Base-by-base conservation (phyloP, 1,139 yeast genomes). In the Geotrichum bryndzae region DNA sequence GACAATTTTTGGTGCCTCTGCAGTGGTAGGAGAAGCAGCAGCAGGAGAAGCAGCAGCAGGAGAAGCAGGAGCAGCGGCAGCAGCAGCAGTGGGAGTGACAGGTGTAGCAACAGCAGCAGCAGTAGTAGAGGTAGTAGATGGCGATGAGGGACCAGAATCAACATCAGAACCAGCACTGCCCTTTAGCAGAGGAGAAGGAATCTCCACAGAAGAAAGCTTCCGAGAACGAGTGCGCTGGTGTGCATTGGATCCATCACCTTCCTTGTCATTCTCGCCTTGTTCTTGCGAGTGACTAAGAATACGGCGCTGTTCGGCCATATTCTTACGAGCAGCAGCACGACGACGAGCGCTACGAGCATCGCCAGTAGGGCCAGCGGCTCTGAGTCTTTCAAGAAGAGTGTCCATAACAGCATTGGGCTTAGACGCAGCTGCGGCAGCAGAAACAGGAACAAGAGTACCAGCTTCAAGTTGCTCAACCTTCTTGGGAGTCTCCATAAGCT, bases 291-390 rank as follows among this genome's bases (percentile, higher is more conserved):
- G 55, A 53, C 58, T 59, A n/a, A 50, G 56, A 57, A 65, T 56
- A 7, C 68, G 63, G n/a, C 69, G 64, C 35, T 67, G 72, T 46
- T 66, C 72, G 10, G 68, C 70, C 71, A 69, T 68, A 53, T 71
- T 69, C 56, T 67, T 65, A 66, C 94, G 82, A 67, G 92, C 88
- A 66, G 88, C 77, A 0, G 96, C 96, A 64, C 95, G 80, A 69
- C 90, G 85, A 67, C 96, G 79, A 0, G 96, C 96, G 7, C 94
- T 84, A 0, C 88, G 77, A 0, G 95, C 86, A 70, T 89, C 95
- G 3, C 90, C 86, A 6, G 84, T 70, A 18, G 88, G 85, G 0
- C 89, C 90, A 0, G 89, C 86, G 1, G 90, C 89, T 70, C 88
- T 84, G 68, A 89, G 79, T 68, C 82, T 86, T 71, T 87, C 90